Evolutionary conservation across 2,329 filamentous ascomycete genomes (phyloP), one percentile per base, ranked within the genome.

Genomic region (Paecilomyces sp.): DNA sequence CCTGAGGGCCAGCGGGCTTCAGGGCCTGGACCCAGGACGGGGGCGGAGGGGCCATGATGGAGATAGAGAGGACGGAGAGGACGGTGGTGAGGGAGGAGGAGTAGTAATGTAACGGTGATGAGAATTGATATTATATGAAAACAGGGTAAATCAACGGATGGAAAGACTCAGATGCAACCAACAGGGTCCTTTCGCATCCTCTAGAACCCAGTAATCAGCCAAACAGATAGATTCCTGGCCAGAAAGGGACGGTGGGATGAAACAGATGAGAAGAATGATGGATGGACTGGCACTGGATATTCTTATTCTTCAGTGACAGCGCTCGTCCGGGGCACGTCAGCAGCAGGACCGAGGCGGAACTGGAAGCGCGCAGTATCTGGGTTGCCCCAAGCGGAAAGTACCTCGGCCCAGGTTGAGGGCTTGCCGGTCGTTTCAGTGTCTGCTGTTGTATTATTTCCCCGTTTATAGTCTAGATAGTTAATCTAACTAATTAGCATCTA

Each of bases 11-110:
- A 2, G 88, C 80, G 36, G 86, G 86, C 77, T 82, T 85, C 65
- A 89, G 78, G 65, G 83, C 80, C 73, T 86, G 85, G 66, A 89
- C 87, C 87, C 87, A 89, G 73, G 82, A 78, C 47, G 84, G 84
- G 65, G 80, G 74, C 62, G 76, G 71, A 62, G 74, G 70, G 28
- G 71, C 69, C 74, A 76, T 76, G 28, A 47, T 69, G 57, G n/a
- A 56, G 25, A 28, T 3, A 28, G 25, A 28, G 25, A 28, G 25
- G 25, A 28, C 25, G 25, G 22, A 22, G 22, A 28, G 3, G 25
- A 28, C 54, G 31, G 31, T 33, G 31, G 11, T 33, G 31, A 33
- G 31, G 9, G 8, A 33, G 31, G 31, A 33, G 9, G 8, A 33
- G 31, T 5, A 33, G 9, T 33, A 33, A 3, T 8, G 31, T 3